Evolutionary conservation across 2,329 filamentous ascomycete genomes (phyloP).

Genomic region (Hysterium pulicare): DNA sequence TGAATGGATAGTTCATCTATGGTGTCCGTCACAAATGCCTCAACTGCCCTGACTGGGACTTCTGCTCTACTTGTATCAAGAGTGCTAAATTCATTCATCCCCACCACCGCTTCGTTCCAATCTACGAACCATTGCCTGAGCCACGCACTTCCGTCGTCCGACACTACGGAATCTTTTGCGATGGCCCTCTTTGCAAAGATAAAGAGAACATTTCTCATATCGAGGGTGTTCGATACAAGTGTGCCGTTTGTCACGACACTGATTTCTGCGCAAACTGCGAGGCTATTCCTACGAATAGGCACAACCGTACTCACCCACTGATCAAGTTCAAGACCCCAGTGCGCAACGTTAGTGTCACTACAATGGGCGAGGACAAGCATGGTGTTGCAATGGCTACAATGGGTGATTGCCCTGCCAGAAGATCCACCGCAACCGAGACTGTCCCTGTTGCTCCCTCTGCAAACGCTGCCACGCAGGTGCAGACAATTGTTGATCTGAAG

Average conservation of each 20-base stretch:
- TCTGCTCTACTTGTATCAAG: constrained; percentile 72
- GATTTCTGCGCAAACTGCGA: constrained; percentile 97
- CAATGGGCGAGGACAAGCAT: constrained; percentile 70
- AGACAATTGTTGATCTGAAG: constrained; percentile 60
- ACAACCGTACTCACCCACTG: constrained; percentile 94
- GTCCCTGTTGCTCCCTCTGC: constrained; percentile 44
- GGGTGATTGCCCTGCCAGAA: constrained; percentile 59
- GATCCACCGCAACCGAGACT: constrained; percentile 53
- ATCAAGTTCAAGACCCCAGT: constrained; percentile 97
- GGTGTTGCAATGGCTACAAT: constrained; percentile 64
- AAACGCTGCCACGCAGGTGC: constrained; percentile 59
- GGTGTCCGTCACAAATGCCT: constrained; percentile 96
- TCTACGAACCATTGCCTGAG: constrained; percentile 69
- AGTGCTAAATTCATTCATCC: constrained; percentile 69
- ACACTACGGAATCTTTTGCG: constrained; percentile 88
- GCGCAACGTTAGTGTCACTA: constrained; percentile 81
- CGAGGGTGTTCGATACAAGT: constrained; percentile 89
- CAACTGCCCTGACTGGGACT: constrained; percentile 96
- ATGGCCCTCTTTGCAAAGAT: constrained; percentile 79
- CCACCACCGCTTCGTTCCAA: constrained; percentile 80
- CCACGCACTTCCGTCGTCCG: constrained; percentile 47
- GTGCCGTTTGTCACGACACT: constrained; percentile 87
- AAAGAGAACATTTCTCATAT: constrained; percentile 61
- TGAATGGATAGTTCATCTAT: constrained; percentile 67
- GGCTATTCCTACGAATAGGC: constrained; percentile 74